Evolutionary conservation across 2,329 filamentous ascomycete species (phyloP).

Genomic region (Neurospora sp.): DNA sequence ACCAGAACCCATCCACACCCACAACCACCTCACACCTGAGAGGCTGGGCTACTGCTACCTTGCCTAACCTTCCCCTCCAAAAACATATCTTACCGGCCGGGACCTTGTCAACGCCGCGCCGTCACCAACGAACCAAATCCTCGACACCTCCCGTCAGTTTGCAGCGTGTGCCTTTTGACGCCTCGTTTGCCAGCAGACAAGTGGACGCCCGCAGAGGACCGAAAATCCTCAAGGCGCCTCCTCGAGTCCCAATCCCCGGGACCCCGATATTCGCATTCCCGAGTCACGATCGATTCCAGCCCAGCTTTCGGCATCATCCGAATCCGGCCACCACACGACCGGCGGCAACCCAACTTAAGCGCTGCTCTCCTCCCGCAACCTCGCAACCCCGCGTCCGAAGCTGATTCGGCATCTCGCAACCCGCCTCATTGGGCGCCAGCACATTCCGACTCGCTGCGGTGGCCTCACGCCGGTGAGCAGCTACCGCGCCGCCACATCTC

Average conservation of each 20-base stretch:
- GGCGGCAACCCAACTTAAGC: not conserved
- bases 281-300: not conserved
- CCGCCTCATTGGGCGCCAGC: not conserved
- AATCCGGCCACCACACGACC: not conserved
- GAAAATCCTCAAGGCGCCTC: not conserved
- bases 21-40: not conserved
- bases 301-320: not conserved
- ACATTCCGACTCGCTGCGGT: conserved; percentile 16
- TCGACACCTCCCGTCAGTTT: not conserved
- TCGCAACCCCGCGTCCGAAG: not conserved
- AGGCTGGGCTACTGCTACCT: not conserved
- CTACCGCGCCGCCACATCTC: conserved; percentile 25
- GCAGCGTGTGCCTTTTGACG: not conserved
- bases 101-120: not conserved
- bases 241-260: not conserved
- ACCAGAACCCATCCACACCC: not conserved
- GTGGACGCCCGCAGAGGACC: not conserved
- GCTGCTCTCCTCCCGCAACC: not conserved
- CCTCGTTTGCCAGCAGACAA: not conserved
- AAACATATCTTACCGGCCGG: not conserved
- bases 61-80: not conserved
- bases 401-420: not conserved
- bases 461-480: conserved; percentile 24
- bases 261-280: not conserved
- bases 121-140: not conserved